Percentiles rank a stretch among this genome's conserved stretches.
Evolutionary conservation across 2,329 filamentous ascomycete genomes (phyloP).

Genomic region (Ceratocystis eucalypticola): DNA sequence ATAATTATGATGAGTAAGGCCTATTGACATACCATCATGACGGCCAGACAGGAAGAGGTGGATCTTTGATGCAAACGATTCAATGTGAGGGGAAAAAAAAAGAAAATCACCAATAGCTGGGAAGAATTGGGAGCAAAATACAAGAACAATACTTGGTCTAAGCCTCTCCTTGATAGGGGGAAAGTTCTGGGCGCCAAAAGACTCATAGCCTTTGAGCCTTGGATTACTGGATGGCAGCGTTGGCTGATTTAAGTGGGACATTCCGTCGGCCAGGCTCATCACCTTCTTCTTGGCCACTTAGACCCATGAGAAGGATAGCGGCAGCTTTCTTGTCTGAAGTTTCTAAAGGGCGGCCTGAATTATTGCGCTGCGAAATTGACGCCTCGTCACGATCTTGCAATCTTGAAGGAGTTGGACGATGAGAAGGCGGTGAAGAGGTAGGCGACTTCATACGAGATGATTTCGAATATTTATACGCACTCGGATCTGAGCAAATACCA

Average conservation of each 20-base stretch:
- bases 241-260: neutral
- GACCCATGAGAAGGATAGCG: slow-evolving; percentile 35
- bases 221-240: slow-evolving; percentile 27
- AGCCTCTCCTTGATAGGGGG: neutral
- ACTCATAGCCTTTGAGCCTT: neutral
- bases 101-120: neutral
- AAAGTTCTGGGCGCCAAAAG: neutral
- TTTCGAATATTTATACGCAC: slow-evolving; percentile 12
- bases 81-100: slow-evolving; percentile 12
- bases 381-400: neutral
- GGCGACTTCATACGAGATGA: neutral
- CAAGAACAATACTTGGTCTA: neutral
- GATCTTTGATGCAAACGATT: neutral
- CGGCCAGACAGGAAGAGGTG: too few species aligned
- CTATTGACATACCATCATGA: neutral
- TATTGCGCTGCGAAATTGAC: neutral
- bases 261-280: slow-evolving; percentile 20
- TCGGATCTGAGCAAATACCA: neutral
- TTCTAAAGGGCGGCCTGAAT: neutral
- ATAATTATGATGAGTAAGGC: neutral
- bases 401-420: neutral
- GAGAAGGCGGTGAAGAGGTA: neutral
- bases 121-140: neutral
- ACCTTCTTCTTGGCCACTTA: slow-evolving; percentile 30
- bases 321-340: slow-evolving; percentile 32